Evolutionary conservation across 805 yeast species (phyloP).

Genomic region (Candida succiphila): DNA sequence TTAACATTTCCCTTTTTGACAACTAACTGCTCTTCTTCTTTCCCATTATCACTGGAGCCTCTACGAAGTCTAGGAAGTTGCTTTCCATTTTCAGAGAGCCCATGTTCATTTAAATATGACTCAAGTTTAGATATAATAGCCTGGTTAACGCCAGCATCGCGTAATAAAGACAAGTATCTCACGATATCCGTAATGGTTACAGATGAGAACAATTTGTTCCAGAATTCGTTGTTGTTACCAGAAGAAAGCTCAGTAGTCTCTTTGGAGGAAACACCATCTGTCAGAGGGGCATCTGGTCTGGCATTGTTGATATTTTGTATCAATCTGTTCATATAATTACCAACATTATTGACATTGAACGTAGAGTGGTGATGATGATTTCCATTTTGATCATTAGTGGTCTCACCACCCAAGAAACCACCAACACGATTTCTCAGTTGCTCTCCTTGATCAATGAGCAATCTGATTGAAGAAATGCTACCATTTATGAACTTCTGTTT

Average conservation of each 20-base stretch:
- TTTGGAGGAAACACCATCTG: no score
- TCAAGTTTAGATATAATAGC: conserved; percentile 26
- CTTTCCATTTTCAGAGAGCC: background rate
- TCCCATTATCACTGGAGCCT: conserved; percentile 8
- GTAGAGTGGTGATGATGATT: background rate
- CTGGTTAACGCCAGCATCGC: conserved; percentile 16
- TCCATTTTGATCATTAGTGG: background rate
- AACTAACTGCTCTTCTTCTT: conserved; percentile 10
- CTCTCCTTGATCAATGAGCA: conserved; percentile 4
- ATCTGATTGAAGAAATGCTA: conserved; percentile 9
- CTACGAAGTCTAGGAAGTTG: background rate
- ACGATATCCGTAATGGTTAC: conserved; percentile 22
- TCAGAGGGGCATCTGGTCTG: no score
- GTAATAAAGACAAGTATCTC: conserved; percentile 27
- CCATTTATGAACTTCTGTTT: conserved; percentile 14
- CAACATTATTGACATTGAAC: background rate
- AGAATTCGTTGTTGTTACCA: conserved; percentile 3
- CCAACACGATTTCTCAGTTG: no score
- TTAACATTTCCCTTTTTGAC: conserved; percentile 13
- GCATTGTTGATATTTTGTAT: conserved; percentile 22
- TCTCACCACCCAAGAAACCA: no score
- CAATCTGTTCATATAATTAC: conserved; percentile 14
- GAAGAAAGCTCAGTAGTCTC: no score
- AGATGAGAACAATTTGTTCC: conserved; percentile 9
- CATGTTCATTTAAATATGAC: conserved; percentile 26